phyloP scores from a whole-genome alignment of 768 basidiomycete genomes.

The Crucibulum laeve region DNA sequence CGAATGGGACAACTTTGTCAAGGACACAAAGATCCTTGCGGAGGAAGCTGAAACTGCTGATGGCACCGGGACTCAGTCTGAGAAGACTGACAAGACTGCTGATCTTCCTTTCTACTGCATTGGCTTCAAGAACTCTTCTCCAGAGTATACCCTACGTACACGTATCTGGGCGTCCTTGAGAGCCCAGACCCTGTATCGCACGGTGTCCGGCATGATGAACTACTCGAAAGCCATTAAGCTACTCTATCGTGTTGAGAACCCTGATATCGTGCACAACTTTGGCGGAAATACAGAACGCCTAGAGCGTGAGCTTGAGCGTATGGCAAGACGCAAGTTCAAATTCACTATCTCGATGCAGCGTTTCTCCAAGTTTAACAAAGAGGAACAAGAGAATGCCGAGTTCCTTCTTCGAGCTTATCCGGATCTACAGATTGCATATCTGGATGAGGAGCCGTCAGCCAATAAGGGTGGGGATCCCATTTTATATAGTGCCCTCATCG shows the following conservation, averaged over 20 bases:
- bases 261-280: slow-evolving; percentile 93
- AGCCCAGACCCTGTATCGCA: slow-evolving; percentile 97
- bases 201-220: slow-evolving; percentile 99
- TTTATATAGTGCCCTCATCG: slow-evolving; percentile 90
- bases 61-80: slow-evolving; percentile 48
- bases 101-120: slow-evolving; percentile 99
- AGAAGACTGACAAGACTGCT: slow-evolving; percentile 76
- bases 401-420: slow-evolving; percentile 97
- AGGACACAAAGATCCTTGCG: slow-evolving; percentile 97
- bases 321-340: slow-evolving; percentile 98
- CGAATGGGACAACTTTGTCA: slow-evolving; percentile 99
- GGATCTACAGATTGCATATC: slow-evolving; percentile 95
- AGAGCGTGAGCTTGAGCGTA: slow-evolving; percentile 93
- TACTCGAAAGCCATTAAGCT: slow-evolving; percentile 99
- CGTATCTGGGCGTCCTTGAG: slow-evolving; percentile 99
- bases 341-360: slow-evolving; percentile 98
- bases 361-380: slow-evolving; percentile 98
- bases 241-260: slow-evolving; percentile 97
- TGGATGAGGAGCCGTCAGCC: slow-evolving; percentile 91
- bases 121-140: slow-evolving; percentile 98
- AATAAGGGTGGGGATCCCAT: slow-evolving; percentile 87
- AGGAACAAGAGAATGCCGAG: slow-evolving; percentile 97
- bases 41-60: slow-evolving; percentile 73
- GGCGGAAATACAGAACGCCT: slow-evolving; percentile 95
- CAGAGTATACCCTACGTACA: slow-evolving; percentile 97